Evolutionary conservation across 768 basidiomycete genomes (phyloP), one percentile per base, ranked within the genome.

Genomic region (Tubosaeta sp.): DNA sequence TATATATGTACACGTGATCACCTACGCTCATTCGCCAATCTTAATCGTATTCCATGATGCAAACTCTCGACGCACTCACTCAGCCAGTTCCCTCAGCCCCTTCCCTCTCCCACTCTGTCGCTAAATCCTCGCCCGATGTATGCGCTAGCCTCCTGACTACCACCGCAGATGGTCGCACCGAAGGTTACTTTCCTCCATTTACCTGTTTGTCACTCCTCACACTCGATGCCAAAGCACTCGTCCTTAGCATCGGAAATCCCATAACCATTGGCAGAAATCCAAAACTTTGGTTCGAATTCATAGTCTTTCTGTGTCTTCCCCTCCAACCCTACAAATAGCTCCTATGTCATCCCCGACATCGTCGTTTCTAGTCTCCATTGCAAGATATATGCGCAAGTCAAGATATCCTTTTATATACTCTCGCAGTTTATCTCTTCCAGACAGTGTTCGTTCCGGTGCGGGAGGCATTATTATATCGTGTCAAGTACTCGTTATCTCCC

Each of bases 381-480:
- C 75, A 86, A 84, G 65, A 67, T 87, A 76, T 84, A 88, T 78
- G 89, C 86, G 89, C 86, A 59, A 64, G 79, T 71, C 6, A 38
- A 36, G 16, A 42, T 36, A 0, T 31, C 8, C 8, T 54, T 42
- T 27, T 25, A 1, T 19, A 24, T 27, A 0, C 30, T 7, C 3
- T 13, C 39, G 22, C 8, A 8, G 11, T 40, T 55, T 40, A 48
- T 39, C 3, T 10, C 29, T 35, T 49, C 21, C 30, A 32, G 46
- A 19, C 49, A 91, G 87, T 9, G 82, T 91, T 44, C 77, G 74
- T 38, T 84, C 87, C 13, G 81, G 83, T 22, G 77, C 76, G 5
- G 90, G 87, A 32, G 86, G 85, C 3, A 71, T 87, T 30, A 83
- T 90, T 57, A 76, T 91, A 46, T 90, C 90, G 5, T 90, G 89